Percentiles rank a stretch among this genome's conserved stretches.
Evolutionary conservation across 495 filamentous ascomycete species (phyloP).

Genomic region (Penicillium mononematosum): DNA sequence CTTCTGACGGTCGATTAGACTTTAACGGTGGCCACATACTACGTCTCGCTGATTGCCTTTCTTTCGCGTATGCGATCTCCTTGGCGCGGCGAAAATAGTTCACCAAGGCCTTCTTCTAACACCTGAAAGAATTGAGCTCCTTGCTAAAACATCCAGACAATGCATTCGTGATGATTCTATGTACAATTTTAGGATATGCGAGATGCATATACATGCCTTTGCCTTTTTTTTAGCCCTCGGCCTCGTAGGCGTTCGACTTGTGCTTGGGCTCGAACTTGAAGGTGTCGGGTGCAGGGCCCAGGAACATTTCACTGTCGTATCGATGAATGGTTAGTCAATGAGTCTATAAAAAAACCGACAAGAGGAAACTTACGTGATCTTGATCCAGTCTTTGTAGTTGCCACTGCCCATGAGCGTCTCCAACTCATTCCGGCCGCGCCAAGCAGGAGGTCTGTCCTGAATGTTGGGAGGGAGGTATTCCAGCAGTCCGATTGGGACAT

Average conservation of each 20-base stretch:
- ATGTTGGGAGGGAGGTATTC: slow-evolving; percentile 83
- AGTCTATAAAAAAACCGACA: neutral
- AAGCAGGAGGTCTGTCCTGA: slow-evolving; percentile 84
- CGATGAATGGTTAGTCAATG: slow-evolving; percentile 14
- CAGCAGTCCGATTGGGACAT: slow-evolving; percentile 84
- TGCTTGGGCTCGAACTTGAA: slow-evolving; percentile 99
- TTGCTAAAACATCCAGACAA: slow-evolving; percentile 5
- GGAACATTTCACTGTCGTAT: slow-evolving; percentile 82
- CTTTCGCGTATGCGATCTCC: neutral
- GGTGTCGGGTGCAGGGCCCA: slow-evolving; percentile 82
- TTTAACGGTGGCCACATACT: neutral
- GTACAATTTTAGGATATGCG: slow-evolving; percentile 5
- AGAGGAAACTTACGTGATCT: slow-evolving; percentile 73
- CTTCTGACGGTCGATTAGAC: slow-evolving; percentile 39
- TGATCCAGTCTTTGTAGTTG: slow-evolving; percentile 97
- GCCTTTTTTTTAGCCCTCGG: slow-evolving; percentile 60
- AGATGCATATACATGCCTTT: neutral
- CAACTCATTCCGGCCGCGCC: slow-evolving; percentile 78
- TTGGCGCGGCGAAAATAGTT: neutral
- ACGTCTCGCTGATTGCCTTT: neutral
- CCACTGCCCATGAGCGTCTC: slow-evolving; percentile 86
- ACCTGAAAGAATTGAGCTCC: neutral
- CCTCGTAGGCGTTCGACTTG: slow-evolving; percentile 82
- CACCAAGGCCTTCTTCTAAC: neutral
- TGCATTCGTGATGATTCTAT: slow-evolving; percentile 12